These are phyloP conservation scores for Pisolithus sp. DNA, from an alignment of 768 basidiomycete species.

Conservation along the genomic window DNA sequence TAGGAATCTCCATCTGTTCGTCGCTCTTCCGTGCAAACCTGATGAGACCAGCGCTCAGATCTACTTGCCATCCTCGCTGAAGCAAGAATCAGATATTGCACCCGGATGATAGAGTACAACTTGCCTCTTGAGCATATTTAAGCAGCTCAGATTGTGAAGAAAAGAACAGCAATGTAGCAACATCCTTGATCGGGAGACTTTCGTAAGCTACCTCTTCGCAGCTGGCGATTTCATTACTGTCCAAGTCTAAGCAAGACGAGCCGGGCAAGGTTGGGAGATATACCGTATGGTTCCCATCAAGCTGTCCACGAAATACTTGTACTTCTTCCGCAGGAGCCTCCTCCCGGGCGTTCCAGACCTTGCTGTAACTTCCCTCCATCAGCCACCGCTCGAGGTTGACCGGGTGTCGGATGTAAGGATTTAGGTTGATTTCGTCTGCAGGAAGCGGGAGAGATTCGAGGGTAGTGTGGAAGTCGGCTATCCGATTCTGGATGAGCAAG, in stretches of 20 bases:
- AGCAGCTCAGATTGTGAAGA: slow-evolving; percentile 72
- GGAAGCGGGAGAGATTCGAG: slow-evolving; percentile 80
- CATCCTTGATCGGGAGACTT: slow-evolving; percentile 84
- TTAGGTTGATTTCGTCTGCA: slow-evolving; percentile 59
- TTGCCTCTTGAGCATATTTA: slow-evolving; percentile 74
- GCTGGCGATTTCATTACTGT: slow-evolving; percentile 92
- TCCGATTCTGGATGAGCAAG: slow-evolving; percentile 90
- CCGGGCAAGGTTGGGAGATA: slow-evolving; percentile 12
- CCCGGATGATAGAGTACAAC: slow-evolving; percentile 10
- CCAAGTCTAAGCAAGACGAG: slow-evolving; percentile 2
- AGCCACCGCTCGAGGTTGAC: slow-evolving; percentile 94
- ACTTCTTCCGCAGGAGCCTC: slow-evolving; percentile 91
- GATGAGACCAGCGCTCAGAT: slow-evolving; percentile 62
- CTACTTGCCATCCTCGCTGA: slow-evolving; percentile 81
- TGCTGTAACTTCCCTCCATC: slow-evolving; percentile 98
- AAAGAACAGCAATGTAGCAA: slow-evolving; percentile 89
- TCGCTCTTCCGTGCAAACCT: slow-evolving; percentile 77
- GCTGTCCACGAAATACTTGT: slow-evolving; percentile 89
- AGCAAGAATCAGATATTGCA: background rate
- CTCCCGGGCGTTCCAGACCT: slow-evolving; percentile 93
- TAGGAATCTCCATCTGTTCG: slow-evolving; percentile 80
- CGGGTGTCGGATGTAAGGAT: slow-evolving; percentile 75
- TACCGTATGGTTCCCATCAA: slow-evolving; percentile 92
- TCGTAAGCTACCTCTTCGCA: slow-evolving; percentile 94
- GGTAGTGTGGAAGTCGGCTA: slow-evolving; percentile 96